These are phyloP conservation scores for Luffa aegyptiaca DNA, from an alignment of 306 rosid genomes.

Conservation along the genomic window DNA sequence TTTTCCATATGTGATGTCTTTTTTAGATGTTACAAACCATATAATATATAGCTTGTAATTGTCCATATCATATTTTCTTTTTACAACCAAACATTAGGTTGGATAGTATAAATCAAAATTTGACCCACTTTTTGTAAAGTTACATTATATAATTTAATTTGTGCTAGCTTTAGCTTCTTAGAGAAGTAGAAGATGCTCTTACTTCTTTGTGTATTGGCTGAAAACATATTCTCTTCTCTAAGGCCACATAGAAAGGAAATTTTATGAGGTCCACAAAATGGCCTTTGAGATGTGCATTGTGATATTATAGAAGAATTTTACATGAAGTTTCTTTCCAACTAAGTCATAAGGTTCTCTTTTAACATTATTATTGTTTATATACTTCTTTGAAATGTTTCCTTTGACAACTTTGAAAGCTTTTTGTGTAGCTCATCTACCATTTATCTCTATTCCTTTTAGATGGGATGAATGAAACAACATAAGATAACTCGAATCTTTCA, in stretches of 20 bases:
- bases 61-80: background rate
- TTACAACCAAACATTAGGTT: background rate
- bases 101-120: background rate
- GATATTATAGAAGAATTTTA: background rate
- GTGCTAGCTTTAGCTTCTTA: background rate
- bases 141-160: background rate
- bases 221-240: background rate
- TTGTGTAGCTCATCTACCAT: background rate
- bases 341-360: background rate
- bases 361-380: background rate
- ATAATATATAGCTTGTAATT: too few species aligned
- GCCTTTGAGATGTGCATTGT: background rate
- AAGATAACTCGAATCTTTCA: background rate
- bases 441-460: background rate
- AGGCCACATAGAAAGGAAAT: background rate
- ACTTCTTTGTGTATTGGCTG: background rate
- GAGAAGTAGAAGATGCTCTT: background rate
- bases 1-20: too few species aligned
- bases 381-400: background rate
- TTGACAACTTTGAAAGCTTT: background rate
- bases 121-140: background rate
- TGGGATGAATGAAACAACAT: background rate
- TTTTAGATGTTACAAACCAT: too few species aligned
- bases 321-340: background rate
- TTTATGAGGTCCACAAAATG: constrained; percentile 1